Evolutionary conservation across 345 rosid species (phyloP).

Genomic region (Draba incana): DNA sequence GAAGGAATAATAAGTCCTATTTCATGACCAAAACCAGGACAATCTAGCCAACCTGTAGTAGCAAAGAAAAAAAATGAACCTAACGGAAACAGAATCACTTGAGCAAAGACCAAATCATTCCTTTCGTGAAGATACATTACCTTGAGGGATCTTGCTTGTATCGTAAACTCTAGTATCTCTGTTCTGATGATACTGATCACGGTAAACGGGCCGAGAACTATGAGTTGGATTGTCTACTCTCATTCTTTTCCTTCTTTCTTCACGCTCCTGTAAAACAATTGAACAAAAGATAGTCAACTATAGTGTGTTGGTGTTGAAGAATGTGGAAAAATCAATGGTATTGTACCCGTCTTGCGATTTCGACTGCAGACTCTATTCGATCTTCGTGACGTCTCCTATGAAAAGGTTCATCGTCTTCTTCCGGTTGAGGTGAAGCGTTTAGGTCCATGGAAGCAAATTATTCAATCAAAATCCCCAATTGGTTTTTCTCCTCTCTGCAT

Average conservation of each 20-base stretch:
- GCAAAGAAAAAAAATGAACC: not conserved
- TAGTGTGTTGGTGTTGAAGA: too few relatives aligned
- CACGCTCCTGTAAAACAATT: constrained; percentile 70
- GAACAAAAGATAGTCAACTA: not conserved
- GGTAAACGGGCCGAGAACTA: constrained; percentile 48
- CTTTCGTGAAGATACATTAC: constrained; percentile 36
- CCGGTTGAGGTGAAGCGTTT: constrained; percentile 69
- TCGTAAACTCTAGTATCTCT: constrained; percentile 56
- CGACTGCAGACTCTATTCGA: constrained; percentile 59
- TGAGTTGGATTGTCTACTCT: constrained; percentile 56
- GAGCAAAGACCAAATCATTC: not conserved
- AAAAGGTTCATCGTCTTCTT: constrained; percentile 66
- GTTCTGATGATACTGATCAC: constrained; percentile 50
- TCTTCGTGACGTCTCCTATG: constrained; percentile 51
- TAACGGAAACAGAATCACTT: not conserved
- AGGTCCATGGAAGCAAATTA: constrained; percentile 69
- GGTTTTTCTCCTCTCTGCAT: not conserved
- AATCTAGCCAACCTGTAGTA: constrained; percentile 85
- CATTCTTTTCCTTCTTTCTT: constrained; percentile 75
- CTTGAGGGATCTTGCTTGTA: constrained; percentile 78
- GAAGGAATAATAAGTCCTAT: constrained; percentile 78
- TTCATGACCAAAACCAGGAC: constrained; percentile 84
- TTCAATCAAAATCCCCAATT: constrained; percentile 36
- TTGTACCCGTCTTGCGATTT: constrained; percentile 65
- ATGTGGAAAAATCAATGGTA: not conserved